Base-by-base conservation (phyloP, 192 early-diverging fungal genomes). In the Linnemannia exigua region DNA sequence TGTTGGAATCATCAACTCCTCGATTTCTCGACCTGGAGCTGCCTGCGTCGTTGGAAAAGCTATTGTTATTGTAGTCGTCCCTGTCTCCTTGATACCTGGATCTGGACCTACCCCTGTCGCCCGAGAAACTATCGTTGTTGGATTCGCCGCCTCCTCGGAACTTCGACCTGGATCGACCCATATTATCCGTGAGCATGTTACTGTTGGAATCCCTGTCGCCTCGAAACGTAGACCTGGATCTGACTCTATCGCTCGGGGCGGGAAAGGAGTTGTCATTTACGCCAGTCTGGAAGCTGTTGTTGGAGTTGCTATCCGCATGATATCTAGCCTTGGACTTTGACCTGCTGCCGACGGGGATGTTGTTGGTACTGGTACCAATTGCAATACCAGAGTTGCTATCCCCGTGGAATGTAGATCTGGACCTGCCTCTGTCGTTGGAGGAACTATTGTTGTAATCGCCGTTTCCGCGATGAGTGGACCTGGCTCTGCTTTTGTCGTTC, bases 101-200 rank as follows among this genome's bases (percentile, higher is more conserved):
- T 1, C 5, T 61, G 25, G n/a, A 25, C 8, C 22, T 25, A 22
- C 20, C 20, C n/a, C 22, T n/a, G 11, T 63, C 28, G 58, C 28
- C 31, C 58, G 25, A 63, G 28, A 8, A 28, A 5, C 11, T 31
- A 25, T 16, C 63, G 69, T 35, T 69, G 6, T 66, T 72, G 35
- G 61, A 66, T 8, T 81, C 66, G 46, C 74, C 76, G 41, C 76
- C 71, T 15, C 72, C 72, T 8, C 73, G 73, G 6, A 69, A 77
- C 71, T n/a, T 79, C 31, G 70, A 52, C 28, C 58, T 41, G 8
- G 79, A 58, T 7, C 50, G 20, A 44, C 41, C 81, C 31, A 54
- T 52, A 35, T 15, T 46, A 3, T 68, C 19, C 35, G 48, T n/a
- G 4, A 70, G 31, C 11, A n/a, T 31, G 58, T 2, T 63, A 11